Base-by-base conservation (phyloP, 2,329 filamentous ascomycete genomes). In the Tolypocladium tropicale region DNA sequence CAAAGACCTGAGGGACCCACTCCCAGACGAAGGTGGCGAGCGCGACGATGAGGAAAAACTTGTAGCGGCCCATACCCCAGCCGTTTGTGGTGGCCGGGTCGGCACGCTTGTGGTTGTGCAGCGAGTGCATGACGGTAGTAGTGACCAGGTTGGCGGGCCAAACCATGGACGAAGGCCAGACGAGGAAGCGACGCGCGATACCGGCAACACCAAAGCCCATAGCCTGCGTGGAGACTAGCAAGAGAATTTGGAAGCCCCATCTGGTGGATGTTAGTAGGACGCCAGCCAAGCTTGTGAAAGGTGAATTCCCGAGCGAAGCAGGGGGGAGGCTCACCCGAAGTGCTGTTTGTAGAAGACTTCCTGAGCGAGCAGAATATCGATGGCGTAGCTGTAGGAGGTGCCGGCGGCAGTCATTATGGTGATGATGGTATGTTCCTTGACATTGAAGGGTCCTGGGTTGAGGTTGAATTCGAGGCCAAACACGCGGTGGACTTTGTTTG, bases 171-270 rank as follows among this genome's bases (percentile, higher is more conserved):
- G 83, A 80, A 2, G 81, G 83, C 68, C 74, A 79, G 30, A 83
- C 76, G 30, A 86, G 75, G 69, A 82, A 85, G 37, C 80, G 76
- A 28, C 81, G 74, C 30, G 76, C 73, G 56, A 86, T 66, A 2
- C 83, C 83, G 7, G 84, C 83, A 32, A 86, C 71, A 2, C 83
- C 83, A 59, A 85, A 85, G 7, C 84, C 84, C 56, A 84, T 81
- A 63, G 82, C 76, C 56, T 85, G 80, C 1, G 81, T 84, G 4
- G 81, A 82, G 57, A 85, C 76, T 53, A 77, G 78, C 56, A 84
- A 74, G 10, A 85, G 70, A 6, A 85, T 68, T 66, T 85, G 78
- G 68, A 83, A 84, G 2, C 76, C 76, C 71, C 46, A 49, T 32
- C 46, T 49, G 7, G 30, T 6, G 5, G 18, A n/a, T 12, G 6